A percentile compares a stretch with the other conserved stretches of the same genome.
phyloP scores from a whole-genome alignment of 73 alveolate genomes.

The Tetrahymena malaccensis region DNA sequence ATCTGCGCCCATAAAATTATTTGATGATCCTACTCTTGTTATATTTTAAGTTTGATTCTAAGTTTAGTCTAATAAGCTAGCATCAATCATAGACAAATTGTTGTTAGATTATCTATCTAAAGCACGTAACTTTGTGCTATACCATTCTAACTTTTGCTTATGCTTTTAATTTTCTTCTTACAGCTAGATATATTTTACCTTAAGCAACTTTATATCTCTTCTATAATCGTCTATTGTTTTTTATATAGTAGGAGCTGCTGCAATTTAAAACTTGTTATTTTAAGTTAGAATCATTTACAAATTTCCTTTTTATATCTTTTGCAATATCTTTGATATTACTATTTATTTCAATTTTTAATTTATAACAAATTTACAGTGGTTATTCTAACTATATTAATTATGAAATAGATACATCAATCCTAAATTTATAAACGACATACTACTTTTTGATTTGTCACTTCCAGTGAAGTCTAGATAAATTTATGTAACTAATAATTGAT shows the following conservation, averaged over 20 bases:
- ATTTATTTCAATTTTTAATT: neutral
- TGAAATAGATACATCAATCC: neutral
- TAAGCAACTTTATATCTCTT: neutral
- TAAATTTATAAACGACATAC: too few species aligned
- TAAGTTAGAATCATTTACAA: neutral
- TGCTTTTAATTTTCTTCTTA: neutral
- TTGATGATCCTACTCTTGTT: neutral
- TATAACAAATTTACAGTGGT: neutral
- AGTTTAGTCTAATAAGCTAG: neutral
- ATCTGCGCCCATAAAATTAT: neutral
- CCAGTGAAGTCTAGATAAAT: neutral
- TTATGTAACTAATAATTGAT: neutral
- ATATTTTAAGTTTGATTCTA: neutral
- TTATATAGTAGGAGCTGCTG: neutral
- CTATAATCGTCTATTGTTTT: neutral
- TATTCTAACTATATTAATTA: neutral
- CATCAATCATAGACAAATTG: neutral
- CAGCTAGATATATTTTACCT: neutral
- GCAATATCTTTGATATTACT: neutral
- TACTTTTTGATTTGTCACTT: neutral
- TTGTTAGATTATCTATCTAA: neutral
- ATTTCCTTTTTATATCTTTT: neutral
- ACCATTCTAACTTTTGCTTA: neutral
- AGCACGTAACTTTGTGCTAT: neutral
- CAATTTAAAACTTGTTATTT: neutral